Conservation (phyloP, 768 basidiomycete species). For the Dentipellis fragilis region DNA sequence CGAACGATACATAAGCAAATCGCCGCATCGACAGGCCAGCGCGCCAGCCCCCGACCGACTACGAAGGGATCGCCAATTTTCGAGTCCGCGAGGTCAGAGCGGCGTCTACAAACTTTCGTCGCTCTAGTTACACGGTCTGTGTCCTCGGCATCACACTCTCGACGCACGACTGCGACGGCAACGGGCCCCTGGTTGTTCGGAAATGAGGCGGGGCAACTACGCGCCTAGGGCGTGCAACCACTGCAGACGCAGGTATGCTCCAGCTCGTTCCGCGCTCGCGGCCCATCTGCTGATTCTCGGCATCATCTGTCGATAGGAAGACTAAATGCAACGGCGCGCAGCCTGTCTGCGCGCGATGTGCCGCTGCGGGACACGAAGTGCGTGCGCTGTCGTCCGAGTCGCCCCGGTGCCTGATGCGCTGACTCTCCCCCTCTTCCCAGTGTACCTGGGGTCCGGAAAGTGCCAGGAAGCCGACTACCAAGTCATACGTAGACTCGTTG, state of each 20-base stretch:
- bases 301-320: not conserved
- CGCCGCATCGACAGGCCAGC: not conserved
- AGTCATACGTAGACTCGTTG: constrained; percentile 21
- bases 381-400: not conserved
- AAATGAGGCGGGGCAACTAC: not conserved
- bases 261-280: not conserved
- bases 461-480: constrained; percentile 19
- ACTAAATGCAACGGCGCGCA: not conserved
- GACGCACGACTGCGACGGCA: too few species aligned
- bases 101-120: not conserved
- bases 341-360: not conserved
- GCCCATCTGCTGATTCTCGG: too few species aligned
- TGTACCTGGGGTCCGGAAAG: constrained; percentile 22
- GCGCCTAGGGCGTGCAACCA: not conserved
- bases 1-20: not conserved
- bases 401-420: not conserved
- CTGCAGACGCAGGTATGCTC: not conserved
- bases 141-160: too few species aligned
- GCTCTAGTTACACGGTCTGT: too few species aligned
- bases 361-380: not conserved
- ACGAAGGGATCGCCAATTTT: not conserved
- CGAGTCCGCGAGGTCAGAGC: not conserved
- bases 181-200: not conserved
- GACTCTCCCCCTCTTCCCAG: constrained; percentile 5
- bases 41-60: not conserved